These are phyloP conservation scores for Erythrophleum fordii DNA, from an alignment of 306 rosid species.

Conservation along the genomic window DNA sequence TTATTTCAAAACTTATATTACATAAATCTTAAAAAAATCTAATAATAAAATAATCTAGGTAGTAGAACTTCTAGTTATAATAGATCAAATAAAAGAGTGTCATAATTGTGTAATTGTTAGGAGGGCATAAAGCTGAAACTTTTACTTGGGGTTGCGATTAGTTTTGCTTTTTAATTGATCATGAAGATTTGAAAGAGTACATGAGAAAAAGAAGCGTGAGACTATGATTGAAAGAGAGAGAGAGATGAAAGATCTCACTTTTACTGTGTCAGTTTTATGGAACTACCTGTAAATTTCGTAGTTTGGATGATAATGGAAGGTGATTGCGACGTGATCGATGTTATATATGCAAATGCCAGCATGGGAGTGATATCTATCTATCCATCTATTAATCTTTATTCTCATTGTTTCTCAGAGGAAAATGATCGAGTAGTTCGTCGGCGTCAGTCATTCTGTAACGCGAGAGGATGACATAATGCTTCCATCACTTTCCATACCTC, in stretches of 20 bases:
- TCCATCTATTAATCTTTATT: not conserved
- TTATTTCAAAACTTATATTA: too few relatives aligned
- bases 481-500: slow-evolving; percentile 21
- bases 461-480: slow-evolving; percentile 27
- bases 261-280: slow-evolving; percentile 17
- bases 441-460: slow-evolving; percentile 34
- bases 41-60: not conserved
- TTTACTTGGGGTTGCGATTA: slow-evolving; percentile 29
- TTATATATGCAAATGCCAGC: slow-evolving; percentile 12
- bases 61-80: not conserved
- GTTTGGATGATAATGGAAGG: slow-evolving; percentile 32
- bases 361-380: not conserved
- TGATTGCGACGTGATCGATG: slow-evolving; percentile 49
- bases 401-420: slow-evolving; percentile 29
- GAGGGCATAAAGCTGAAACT: slow-evolving; percentile 28
- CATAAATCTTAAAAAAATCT: not conserved
- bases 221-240: slow-evolving; percentile 15
- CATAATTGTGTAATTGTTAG: slow-evolving; percentile 31
- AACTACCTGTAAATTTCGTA: slow-evolving; percentile 21
- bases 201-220: not conserved
- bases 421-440: slow-evolving; percentile 33
- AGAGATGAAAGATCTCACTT: slow-evolving; percentile 22
- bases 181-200: slow-evolving; percentile 25
- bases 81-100: not conserved
- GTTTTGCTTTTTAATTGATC: slow-evolving; percentile 30